These are phyloP conservation scores for Bruguiera hainesii DNA, from an alignment of 441 rosid genomes.

Conservation along the genomic window DNA sequence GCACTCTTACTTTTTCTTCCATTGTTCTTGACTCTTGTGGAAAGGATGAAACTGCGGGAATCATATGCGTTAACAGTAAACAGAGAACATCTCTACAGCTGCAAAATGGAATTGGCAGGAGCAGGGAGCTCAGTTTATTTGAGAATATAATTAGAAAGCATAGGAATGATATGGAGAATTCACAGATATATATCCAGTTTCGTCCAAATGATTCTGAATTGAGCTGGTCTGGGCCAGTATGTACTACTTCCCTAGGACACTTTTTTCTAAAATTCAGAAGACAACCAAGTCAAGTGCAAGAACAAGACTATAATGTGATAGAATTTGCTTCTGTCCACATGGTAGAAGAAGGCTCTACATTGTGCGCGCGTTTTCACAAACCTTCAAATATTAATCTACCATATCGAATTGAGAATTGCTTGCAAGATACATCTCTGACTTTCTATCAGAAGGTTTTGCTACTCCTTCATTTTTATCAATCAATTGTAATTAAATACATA, in stretches of 20 bases:
- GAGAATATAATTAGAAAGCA: conserved; percentile 88
- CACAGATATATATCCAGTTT: conserved; percentile 64
- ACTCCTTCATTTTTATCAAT: conserved; percentile 16
- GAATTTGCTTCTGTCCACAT: conserved; percentile 82
- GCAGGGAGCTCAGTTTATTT: conserved; percentile 64
- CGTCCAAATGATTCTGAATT: conserved; percentile 51
- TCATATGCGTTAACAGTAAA: conserved; percentile 46
- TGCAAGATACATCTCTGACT: conserved; percentile 61
- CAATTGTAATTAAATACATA: conserved; percentile 17
- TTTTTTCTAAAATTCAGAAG: conserved; percentile 86
- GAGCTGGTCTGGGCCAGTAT: conserved; percentile 94
- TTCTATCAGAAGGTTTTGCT: conserved; percentile 87
- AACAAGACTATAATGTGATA: conserved; percentile 22
- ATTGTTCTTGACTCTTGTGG: conserved; percentile 12
- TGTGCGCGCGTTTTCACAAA: conserved; percentile 70
- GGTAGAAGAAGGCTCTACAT: conserved; percentile 84
- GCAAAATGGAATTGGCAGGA: conserved; percentile 50
- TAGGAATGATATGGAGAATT: conserved; percentile 51
- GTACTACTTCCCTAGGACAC: conserved; percentile 84
- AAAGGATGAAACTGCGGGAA: conserved; percentile 70
- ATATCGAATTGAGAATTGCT: conserved; percentile 82
- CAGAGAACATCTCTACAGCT: conserved; percentile 53
- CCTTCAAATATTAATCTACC: conserved; percentile 75
- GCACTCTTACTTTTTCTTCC: conserved; percentile 19
- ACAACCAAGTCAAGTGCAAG: conserved; percentile 48